Evolutionary conservation across 768 basidiomycete species (phyloP).

Genomic region (Brasilioporus rufonigricans): DNA sequence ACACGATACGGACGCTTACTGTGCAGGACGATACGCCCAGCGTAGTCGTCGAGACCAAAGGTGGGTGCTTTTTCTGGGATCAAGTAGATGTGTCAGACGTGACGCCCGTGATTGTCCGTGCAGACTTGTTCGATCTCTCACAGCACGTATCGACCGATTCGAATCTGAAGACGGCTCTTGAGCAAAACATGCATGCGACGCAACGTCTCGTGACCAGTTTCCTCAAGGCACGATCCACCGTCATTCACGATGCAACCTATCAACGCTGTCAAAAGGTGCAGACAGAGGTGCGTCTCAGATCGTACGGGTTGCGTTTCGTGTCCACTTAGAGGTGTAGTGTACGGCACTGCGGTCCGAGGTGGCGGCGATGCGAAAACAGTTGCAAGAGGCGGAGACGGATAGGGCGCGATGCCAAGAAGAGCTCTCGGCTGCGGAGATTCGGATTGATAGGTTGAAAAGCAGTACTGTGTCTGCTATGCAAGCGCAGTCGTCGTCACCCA

Average conservation of each 20-base stretch:
- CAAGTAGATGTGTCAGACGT: not conserved
- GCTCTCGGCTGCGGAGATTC: conserved; percentile 56
- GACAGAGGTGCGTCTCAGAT: conserved; percentile 51
- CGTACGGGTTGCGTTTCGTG: not conserved
- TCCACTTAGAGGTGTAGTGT: conserved; percentile 41
- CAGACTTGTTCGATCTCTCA: conserved; percentile 34
- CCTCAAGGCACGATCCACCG: conserved; percentile 35
- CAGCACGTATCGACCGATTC: conserved; percentile 32
- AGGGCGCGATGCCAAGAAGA: conserved; percentile 48
- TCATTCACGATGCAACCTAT: conserved; percentile 40
- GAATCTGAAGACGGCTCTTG: conserved; percentile 41
- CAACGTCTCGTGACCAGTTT: conserved; percentile 58
- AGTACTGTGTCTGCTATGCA: conserved; percentile 49
- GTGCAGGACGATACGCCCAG: conserved; percentile 48
- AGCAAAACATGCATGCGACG: conserved; percentile 56
- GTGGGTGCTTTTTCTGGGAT: conserved; percentile 25
- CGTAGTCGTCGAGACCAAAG: conserved; percentile 40
- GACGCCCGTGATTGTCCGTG: not conserved
- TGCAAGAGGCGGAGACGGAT: conserved; percentile 50
- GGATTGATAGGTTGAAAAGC: conserved; percentile 60
- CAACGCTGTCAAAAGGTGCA: conserved; percentile 50
- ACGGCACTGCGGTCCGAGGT: conserved; percentile 58
- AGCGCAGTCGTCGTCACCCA: conserved; percentile 33
- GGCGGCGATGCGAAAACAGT: conserved; percentile 43
- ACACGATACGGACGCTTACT: conserved; percentile 60